A percentile compares a stretch with the other conserved stretches of the same genome.
Conservation (phyloP, 768 basidiomycete genomes). For the Amanita phalloides region DNA sequence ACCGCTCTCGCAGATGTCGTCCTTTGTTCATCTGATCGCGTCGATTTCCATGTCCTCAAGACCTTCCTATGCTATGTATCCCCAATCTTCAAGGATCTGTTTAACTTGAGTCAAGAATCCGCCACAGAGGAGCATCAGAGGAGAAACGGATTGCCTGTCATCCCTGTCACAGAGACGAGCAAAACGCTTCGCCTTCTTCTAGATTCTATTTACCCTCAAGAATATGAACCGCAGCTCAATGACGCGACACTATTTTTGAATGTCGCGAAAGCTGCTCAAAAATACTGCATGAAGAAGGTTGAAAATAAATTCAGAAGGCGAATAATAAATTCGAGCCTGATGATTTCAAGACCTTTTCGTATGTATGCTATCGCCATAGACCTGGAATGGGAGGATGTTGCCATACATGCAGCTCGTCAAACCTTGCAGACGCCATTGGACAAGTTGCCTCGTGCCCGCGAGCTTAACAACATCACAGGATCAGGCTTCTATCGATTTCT, state of each 20-base stretch:
- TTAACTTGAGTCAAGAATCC: slow-evolving; percentile 12
- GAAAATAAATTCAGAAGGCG: not conserved
- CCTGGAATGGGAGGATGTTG: not conserved
- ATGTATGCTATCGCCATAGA: slow-evolving; percentile 1
- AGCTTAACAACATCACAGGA: not conserved
- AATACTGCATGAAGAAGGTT: slow-evolving; percentile 2
- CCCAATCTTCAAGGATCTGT: slow-evolving; percentile 20
- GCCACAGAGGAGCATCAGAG: not conserved
- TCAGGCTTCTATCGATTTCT: not conserved
- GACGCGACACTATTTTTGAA: not conserved
- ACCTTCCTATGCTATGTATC: slow-evolving; percentile 18
- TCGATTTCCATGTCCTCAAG: slow-evolving; percentile 19
- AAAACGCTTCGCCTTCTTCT: slow-evolving; percentile 8
- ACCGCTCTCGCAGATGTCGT: slow-evolving; percentile 13
- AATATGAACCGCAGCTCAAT: not conserved
- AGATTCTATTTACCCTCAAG: slow-evolving; percentile 1
- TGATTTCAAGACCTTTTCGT: not conserved
- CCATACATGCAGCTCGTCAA: not conserved
- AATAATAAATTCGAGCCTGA: not conserved
- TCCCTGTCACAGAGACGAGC: slow-evolving; percentile 9
- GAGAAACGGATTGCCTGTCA: slow-evolving; percentile 2
- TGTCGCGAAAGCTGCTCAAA: not conserved
- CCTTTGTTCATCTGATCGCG: slow-evolving; percentile 17
- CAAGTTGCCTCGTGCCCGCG: not conserved
- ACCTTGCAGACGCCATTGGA: not conserved